Percentiles rank a stretch among this genome's conserved stretches.
Conservation (phyloP, 208 protist genomes). For the Chromosphaera perkinsii region DNA sequence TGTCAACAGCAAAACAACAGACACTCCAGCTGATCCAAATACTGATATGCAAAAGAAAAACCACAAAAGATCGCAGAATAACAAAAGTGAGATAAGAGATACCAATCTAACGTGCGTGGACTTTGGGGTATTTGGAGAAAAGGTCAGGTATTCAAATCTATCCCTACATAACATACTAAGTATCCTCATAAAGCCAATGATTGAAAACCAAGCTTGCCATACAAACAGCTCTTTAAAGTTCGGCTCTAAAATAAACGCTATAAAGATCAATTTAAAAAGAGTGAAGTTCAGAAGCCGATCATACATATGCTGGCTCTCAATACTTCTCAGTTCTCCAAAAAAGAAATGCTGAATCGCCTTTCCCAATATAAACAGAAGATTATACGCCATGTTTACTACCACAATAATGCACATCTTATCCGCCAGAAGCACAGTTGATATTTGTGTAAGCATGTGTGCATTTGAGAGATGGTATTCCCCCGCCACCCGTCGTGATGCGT, state of each 20-base stretch:
- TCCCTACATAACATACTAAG: constrained; percentile 21
- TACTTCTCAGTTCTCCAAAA: constrained; percentile 3
- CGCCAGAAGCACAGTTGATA: too few species aligned
- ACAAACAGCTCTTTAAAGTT: constrained; percentile 23
- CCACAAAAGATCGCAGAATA: background rate
- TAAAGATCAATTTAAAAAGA: constrained; percentile 28
- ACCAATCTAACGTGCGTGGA: constrained; percentile 11
- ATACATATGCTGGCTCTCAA: constrained; percentile 14
- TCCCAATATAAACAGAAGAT: background rate
- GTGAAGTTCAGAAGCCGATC: constrained; percentile 30
- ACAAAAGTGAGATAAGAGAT: background rate
- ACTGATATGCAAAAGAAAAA: constrained; percentile 1
- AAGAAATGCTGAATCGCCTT: background rate
- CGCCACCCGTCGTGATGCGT: too few species aligned
- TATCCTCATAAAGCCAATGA: constrained; percentile 29
- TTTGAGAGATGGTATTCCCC: too few species aligned
- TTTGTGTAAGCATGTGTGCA: too few species aligned
- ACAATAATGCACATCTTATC: too few species aligned
- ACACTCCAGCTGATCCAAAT: constrained; percentile 17
- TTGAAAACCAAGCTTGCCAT: constrained; percentile 24
- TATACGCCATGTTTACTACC: constrained; percentile 1
- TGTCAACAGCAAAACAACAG: constrained; percentile 19
- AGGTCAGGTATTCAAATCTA: constrained; percentile 28
- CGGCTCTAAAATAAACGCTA: constrained; percentile 15
- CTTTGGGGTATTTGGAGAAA: constrained; percentile 23